Percentiles rank a stretch among this genome's conserved stretches.
Evolutionary conservation across 169 alveolate genomes (phyloP).

Genomic region (Eimeria acervulina): DNA sequence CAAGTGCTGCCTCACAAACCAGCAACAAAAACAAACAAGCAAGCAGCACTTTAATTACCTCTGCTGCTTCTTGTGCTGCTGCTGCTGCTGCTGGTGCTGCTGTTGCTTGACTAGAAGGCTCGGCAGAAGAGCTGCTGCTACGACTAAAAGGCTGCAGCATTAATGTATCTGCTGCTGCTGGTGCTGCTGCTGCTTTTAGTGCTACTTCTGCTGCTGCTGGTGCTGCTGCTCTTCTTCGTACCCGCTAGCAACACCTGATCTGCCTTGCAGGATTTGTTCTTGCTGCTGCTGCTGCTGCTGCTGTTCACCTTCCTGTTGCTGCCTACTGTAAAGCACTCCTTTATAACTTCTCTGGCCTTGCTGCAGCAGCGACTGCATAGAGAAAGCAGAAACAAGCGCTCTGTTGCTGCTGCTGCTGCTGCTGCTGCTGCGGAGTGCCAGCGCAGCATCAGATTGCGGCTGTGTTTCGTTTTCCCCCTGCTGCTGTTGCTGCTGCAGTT

Average conservation of each 20-base stretch:
- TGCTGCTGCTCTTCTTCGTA: not conserved
- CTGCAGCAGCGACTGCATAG: constrained; percentile 12
- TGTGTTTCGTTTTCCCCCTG: not conserved
- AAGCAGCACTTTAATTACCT: too few species aligned
- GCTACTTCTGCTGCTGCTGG: not conserved
- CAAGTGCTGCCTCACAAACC: too few species aligned
- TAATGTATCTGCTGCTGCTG: not conserved
- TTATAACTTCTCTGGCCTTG: not conserved
- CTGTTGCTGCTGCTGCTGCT: not conserved
- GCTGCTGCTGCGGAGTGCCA: not conserved
- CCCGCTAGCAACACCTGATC: not conserved
- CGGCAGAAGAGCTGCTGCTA: too few species aligned
- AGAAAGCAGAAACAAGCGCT: not conserved
- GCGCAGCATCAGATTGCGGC: not conserved
- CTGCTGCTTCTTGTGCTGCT: not conserved
- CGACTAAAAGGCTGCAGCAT: too few species aligned
- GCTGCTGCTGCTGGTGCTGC: not conserved
- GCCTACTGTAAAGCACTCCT: not conserved
- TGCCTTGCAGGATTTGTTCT: not conserved
- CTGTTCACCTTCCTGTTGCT: not conserved
- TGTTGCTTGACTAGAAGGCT: too few species aligned
- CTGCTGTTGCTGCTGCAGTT: not conserved
- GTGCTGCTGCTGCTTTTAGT: not conserved
- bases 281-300: constrained; percentile 7
- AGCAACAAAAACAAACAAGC: too few species aligned